Evolutionary conservation across 2,329 filamentous ascomycete genomes (phyloP).

Genomic region (Onygenales sp.): DNA sequence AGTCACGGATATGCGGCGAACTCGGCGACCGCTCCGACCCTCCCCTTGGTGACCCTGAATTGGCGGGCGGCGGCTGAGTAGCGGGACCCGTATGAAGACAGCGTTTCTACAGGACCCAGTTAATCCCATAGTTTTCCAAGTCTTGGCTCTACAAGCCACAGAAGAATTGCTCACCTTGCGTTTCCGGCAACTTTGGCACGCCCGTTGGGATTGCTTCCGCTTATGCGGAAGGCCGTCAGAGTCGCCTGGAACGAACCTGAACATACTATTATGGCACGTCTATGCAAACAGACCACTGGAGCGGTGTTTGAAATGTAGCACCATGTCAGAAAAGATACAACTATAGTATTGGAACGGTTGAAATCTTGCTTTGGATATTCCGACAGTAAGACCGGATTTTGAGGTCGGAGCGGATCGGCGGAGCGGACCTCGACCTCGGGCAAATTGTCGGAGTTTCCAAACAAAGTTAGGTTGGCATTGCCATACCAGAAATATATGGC

Average conservation of each 20-base stretch:
- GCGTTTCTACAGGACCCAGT: slow-evolving; percentile 2
- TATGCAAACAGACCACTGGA: no score
- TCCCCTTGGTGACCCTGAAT: no score
- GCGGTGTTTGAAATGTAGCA: no score
- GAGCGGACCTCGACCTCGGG: no score
- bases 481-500: no score
- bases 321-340: no score
- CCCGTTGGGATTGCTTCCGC: neutral
- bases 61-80: no score
- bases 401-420: no score
- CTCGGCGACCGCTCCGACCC: neutral
- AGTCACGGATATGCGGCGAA: neutral
- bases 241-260: slow-evolving; percentile 1
- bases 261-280: neutral
- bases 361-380: no score
- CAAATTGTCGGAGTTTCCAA: neutral
- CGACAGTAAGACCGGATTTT: no score
- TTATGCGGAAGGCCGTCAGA: neutral
- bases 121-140: neutral
- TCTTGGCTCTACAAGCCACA: neutral
- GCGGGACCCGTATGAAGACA: neutral
- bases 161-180: slow-evolving; percentile 1
- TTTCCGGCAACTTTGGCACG: slow-evolving; percentile 3
- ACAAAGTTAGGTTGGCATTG: neutral
- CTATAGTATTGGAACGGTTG: no score